A percentile compares a stretch with the other conserved stretches of the same genome.
phyloP scores from a whole-genome alignment of 1,139 yeast species.

The Starmera stellimalicola region DNA sequence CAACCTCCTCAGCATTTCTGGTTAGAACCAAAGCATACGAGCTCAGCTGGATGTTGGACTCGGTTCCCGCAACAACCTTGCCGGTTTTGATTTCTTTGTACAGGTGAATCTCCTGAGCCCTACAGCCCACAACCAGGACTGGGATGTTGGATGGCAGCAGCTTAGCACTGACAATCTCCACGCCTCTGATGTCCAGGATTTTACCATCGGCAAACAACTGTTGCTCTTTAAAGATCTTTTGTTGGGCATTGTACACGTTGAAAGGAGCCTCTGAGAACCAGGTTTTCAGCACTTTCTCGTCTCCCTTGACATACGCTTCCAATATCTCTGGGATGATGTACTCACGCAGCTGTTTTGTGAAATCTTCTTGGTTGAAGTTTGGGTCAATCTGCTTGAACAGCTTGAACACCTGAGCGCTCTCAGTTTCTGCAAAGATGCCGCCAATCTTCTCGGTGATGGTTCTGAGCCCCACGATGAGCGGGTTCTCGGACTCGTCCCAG shows the following conservation, averaged over 20 bases:
- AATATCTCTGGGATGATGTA: conserved; percentile 91
- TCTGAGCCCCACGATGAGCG: conserved; percentile 73
- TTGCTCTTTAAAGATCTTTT: conserved; percentile 87
- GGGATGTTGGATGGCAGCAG: conserved; percentile 87
- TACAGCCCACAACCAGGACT: conserved; percentile 86
- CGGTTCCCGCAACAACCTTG: conserved; percentile 93
- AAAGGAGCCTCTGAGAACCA: conserved; percentile 98
- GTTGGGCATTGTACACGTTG: conserved; percentile 90
- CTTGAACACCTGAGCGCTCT: conserved; percentile 82
- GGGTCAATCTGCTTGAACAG: conserved; percentile 90
- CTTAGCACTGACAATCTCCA: conserved; percentile 85
- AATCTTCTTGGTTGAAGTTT: conserved; percentile 67
- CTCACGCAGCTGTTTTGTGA: conserved; percentile 79
- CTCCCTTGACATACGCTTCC: conserved; percentile 94
- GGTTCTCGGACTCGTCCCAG: conserved; percentile 95
- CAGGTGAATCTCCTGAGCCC: conserved; percentile 93
- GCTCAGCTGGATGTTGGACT: conserved; percentile 85
- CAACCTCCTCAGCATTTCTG: conserved; percentile 86
- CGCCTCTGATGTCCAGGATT: conserved; percentile 91
- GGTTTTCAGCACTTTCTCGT: conserved; percentile 65
- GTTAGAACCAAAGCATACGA: conserved; percentile 96
- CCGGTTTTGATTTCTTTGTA: conserved; percentile 88
- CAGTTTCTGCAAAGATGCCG: conserved; percentile 86
- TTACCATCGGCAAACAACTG: conserved; percentile 88
- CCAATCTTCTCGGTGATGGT: conserved; percentile 74